Evolutionary conservation across 23 red algal genomes (phyloP).

Genomic region (Gracilaria domingensis): DNA sequence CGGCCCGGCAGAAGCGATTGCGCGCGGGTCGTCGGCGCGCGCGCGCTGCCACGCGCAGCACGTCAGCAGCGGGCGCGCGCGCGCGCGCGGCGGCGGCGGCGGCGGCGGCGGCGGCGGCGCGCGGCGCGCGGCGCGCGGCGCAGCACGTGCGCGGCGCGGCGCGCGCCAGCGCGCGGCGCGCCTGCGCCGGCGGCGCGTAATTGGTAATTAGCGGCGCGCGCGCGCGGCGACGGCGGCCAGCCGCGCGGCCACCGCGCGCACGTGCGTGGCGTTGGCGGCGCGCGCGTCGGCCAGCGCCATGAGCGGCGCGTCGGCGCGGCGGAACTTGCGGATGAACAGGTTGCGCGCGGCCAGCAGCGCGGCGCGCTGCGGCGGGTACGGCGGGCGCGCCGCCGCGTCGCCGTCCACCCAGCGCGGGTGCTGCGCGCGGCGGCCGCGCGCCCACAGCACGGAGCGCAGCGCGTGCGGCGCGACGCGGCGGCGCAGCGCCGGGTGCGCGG

Average conservation of each 20-base stretch:
- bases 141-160: neutral
- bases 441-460: slow-evolving; percentile 28
- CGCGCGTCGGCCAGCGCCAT: too few relatives aligned
- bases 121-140: neutral
- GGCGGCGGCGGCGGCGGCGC: neutral
- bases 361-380: neutral
- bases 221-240: neutral
- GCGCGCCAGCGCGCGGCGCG: neutral
- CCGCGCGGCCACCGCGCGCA: slow-evolving; percentile 6
- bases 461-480: too few relatives aligned
- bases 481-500: slow-evolving; percentile 56
- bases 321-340: slow-evolving; percentile 86
- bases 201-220: too few relatives aligned
- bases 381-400: neutral
- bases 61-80: slow-evolving; percentile 2
- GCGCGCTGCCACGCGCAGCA: slow-evolving; percentile 8
- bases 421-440: too few relatives aligned
- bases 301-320: neutral
- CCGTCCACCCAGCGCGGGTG: slow-evolving; percentile 42
- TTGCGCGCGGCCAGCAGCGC: neutral
- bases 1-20: slow-evolving; percentile 27
- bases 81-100: neutral
- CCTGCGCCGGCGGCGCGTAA: too few relatives aligned
- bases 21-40: neutral
- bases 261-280: neutral